Base-by-base conservation (phyloP, 352 stramenopile genomes). In the Phytophthora pisi region DNA sequence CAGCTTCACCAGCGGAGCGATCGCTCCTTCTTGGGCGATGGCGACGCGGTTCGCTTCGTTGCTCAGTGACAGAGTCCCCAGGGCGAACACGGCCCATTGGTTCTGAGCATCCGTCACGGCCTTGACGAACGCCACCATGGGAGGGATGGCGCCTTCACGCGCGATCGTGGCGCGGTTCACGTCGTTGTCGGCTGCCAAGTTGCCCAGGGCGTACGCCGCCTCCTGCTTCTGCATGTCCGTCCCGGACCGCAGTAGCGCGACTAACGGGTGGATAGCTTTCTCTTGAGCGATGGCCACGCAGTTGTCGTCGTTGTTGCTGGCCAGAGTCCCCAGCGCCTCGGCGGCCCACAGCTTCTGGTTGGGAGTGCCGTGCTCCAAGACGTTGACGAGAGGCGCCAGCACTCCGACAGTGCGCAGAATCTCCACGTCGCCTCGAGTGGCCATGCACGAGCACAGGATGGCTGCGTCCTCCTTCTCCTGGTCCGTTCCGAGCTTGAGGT, bases 401-500 rank as follows among this genome's bases (percentile, higher is more conserved):
- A 70, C 59, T 1, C 69, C 59, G 28, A 50, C 60, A n/a, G 51
- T 51, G 4, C 54, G 51, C 26, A 74, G 18, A 49, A 49, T 50
- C 4, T 74, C 69, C 31, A 46, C 52, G 31, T 74, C 53, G 1
- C 65, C 66, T 38, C 52, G 63, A 38, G 49, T 66, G 31, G 56
- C 66, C 15, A 76, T 50, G 28, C 64, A 70, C 0, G 56, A 71
- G 34, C 64, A 64, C 2, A 63, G 24, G 7, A 66, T 64, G 0
- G 42, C 51, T n/a, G 69, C 58, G 6, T 70, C 50, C 38, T 66
- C 64, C 24, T 67, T 73, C 10, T 64, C 46, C 11, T 64, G 51
- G 3, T 69, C 51, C 24, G 61, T 57, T 1, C 52, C 68, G 24
- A 54, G 3, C n/a, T 66, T 46, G 30, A 70, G 50, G 24, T 51